phyloP scores from a whole-genome alignment of 2,329 filamentous ascomycete species.

The Exophiala viscosa region DNA sequence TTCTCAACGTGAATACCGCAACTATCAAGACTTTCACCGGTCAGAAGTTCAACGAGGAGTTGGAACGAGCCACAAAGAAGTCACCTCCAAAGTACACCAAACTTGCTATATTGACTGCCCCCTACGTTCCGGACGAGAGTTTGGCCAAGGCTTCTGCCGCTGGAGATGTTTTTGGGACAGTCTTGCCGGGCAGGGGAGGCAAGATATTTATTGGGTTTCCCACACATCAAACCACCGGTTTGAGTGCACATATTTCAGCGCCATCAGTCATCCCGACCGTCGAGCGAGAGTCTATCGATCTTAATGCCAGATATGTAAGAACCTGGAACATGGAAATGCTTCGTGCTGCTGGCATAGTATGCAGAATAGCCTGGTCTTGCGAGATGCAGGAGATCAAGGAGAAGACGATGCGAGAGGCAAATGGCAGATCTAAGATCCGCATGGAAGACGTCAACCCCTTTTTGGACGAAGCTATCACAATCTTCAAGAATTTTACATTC shows the following conservation, averaged over 20 bases:
- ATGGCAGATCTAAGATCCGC: constrained; percentile 52
- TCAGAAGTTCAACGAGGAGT: constrained; percentile 70
- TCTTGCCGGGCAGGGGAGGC: constrained; percentile 83
- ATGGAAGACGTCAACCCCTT: constrained; percentile 63
- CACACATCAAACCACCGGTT: constrained; percentile 92
- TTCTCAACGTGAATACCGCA: constrained; percentile 82
- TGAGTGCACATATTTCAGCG: constrained; percentile 89
- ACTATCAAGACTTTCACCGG: constrained; percentile 72
- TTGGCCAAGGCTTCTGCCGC: constrained; percentile 31
- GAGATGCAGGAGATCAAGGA: constrained; percentile 75
- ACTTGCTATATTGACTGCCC: constrained; percentile 83
- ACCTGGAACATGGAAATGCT: constrained; percentile 96
- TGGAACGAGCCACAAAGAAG: constrained; percentile 95
- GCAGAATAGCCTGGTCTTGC: constrained; percentile 78
- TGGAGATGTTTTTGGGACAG: constrained; percentile 78
- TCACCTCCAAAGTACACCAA: constrained; percentile 84
- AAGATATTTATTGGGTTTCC: constrained; percentile 97
- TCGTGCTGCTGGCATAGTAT: constrained; percentile 82
- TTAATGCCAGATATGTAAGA: constrained; percentile 91
- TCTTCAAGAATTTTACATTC: constrained; percentile 82
- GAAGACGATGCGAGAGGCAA: constrained; percentile 50
- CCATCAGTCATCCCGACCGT: constrained; percentile 96
- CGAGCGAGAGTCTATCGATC: constrained; percentile 91
- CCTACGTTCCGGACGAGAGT: constrained; percentile 61
- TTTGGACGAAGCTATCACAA: constrained; percentile 75